Evolutionary conservation across 768 basidiomycete species (phyloP), one percentile per base, ranked within the genome.

Genomic region (Royoungia palumana): DNA sequence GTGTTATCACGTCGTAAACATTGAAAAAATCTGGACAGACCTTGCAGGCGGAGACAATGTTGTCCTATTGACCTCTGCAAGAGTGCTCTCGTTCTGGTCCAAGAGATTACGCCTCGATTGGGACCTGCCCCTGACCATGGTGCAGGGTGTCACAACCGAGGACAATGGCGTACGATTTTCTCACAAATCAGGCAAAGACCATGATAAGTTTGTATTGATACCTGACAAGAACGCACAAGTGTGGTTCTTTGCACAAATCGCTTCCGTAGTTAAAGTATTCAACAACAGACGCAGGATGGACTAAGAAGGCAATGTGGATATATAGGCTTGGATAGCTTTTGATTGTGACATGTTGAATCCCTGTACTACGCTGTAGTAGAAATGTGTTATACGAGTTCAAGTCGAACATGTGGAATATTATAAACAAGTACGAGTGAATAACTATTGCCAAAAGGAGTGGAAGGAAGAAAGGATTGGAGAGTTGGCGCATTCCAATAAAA

Each of bases 111-210:
- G 81, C 28, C 79, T 95, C 5, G 84, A 88, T 35, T 99, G 94
- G 95, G 93, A 97, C 55, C 72, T 97, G 13, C 85, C 93, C 0
- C 83, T 98, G 64, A 81, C 80, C 17, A 84, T 90, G 56, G 81
- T 97, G 4, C 85, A 89, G 65, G 90, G 89, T 16, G 82, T 98
- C 38, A 87, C 85, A 4, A 83, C 91, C 22, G 94, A 97, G 63
- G 86, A 94, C 60, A 90, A 83, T 14, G 94, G 94, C 1, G 90
- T 99, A 61, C 80, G 88, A 16, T 89, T 93, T 61, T 80, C 86
- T 13, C 82, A 94, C 67, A 94, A 88, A 60, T 71, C 75, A 3
- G 89, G 89, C 49, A 80, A 74, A 61, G 85, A 85, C 48, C 75
- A 82, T 49, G 86, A 91, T 69, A 85, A 78, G 59, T 90, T 89